Conservation (phyloP, 2,329 filamentous ascomycete genomes). For the Ascochyta lentis region DNA sequence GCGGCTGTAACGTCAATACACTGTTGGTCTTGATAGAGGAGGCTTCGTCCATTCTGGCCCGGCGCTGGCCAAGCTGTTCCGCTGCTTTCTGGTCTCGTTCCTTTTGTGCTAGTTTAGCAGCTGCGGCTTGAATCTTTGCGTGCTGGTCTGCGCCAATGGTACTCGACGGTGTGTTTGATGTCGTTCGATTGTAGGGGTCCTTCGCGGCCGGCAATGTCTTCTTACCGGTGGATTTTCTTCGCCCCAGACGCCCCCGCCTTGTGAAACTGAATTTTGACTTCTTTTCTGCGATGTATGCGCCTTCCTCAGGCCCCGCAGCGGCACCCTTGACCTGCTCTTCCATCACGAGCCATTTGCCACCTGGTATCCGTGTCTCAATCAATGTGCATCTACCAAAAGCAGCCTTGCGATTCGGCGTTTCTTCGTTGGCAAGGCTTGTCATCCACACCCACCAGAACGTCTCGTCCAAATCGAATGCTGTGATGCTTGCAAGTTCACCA, state of each 20-base stretch:
- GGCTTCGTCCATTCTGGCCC: conserved; percentile 61
- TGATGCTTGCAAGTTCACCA: conserved; percentile 93
- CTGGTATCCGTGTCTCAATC: conserved; percentile 82
- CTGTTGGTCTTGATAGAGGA: conserved; percentile 80
- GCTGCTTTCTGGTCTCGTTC: conserved; percentile 65
- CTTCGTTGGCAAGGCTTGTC: conserved; percentile 89
- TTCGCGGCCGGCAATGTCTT: conserved; percentile 51
- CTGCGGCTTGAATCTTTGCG: conserved; percentile 89
- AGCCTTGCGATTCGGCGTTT: conserved; percentile 83
- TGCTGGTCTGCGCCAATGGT: conserved; percentile 91
- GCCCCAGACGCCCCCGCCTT: conserved; percentile 71
- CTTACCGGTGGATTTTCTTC: conserved; percentile 58
- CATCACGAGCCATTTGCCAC: conserved; percentile 89
- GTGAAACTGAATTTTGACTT: conserved; percentile 89
- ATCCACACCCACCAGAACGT: conserved; percentile 99
- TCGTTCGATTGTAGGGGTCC: conserved; percentile 60
- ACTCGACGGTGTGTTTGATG: conserved; percentile 64
- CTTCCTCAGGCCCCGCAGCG: conserved; percentile 80
- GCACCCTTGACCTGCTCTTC: conserved; percentile 97
- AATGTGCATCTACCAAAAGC: conserved; percentile 94
- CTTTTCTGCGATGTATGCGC: conserved; percentile 93
- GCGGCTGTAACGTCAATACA: conserved; percentile 84
- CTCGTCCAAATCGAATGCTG: conserved; percentile 84
- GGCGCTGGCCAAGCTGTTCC: conserved; percentile 60
- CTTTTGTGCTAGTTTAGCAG: conserved; percentile 78